Conservation (phyloP, 2,329 filamentous ascomycete species). For the Aspergillus intermedius region DNA sequence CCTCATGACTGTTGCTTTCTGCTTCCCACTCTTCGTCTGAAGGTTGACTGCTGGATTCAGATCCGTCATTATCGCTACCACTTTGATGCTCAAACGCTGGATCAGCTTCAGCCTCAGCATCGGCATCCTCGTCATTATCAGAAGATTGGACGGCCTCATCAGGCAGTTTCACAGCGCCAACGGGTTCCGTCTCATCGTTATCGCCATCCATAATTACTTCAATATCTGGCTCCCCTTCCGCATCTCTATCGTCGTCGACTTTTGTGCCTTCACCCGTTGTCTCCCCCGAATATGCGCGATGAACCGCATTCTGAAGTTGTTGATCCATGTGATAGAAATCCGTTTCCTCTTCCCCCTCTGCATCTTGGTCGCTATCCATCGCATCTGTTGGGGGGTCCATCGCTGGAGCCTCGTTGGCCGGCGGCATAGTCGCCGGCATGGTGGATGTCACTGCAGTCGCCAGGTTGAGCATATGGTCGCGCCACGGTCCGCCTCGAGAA, state of each 20-base stretch:
- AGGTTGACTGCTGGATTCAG: slow-evolving; percentile 45
- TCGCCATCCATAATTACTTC: slow-evolving; percentile 28
- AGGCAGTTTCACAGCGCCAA: slow-evolving; percentile 32
- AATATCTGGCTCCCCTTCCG: slow-evolving; percentile 18
- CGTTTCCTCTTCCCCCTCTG: slow-evolving; percentile 40
- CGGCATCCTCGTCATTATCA: slow-evolving; percentile 36
- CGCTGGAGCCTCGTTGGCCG: slow-evolving; percentile 30
- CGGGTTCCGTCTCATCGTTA: slow-evolving; percentile 38
- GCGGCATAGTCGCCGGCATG: slow-evolving; percentile 38
- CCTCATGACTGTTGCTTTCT: slow-evolving; percentile 41
- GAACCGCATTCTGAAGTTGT: slow-evolving; percentile 33
- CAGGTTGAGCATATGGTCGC: slow-evolving; percentile 23
- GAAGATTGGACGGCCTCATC: slow-evolving; percentile 21
- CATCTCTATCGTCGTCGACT: slow-evolving; percentile 25
- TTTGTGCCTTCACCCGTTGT: slow-evolving; percentile 27
- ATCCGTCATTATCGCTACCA: slow-evolving; percentile 36
- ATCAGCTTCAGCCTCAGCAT: slow-evolving; percentile 37
- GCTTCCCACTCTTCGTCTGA: slow-evolving; percentile 52
- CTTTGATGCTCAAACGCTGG: slow-evolving; percentile 37
- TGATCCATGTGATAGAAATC: slow-evolving; percentile 37
- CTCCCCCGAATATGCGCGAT: slow-evolving; percentile 29
- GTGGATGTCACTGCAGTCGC: slow-evolving; percentile 32
- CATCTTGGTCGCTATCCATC: slow-evolving; percentile 38
- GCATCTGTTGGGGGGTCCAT: slow-evolving; percentile 26
- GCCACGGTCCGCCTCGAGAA: slow-evolving; percentile 5